phyloP scores from a whole-genome alignment of 768 basidiomycete species.

The Pleurotus tuber-regium region DNA sequence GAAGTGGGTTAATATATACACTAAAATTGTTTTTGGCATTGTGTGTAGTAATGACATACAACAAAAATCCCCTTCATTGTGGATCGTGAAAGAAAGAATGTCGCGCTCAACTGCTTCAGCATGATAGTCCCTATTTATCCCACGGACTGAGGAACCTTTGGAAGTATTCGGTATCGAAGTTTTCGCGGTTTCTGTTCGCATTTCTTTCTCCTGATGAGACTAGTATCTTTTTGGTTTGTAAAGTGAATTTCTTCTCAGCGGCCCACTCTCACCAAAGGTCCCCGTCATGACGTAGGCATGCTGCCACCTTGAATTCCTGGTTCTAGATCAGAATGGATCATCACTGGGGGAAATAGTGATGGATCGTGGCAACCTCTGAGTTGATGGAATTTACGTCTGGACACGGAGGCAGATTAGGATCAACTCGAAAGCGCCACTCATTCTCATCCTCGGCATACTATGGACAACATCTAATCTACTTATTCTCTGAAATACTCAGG shows the following conservation, averaged over 20 bases:
- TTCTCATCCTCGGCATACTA: slow-evolving; percentile 5
- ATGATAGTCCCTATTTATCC: slow-evolving; percentile 37
- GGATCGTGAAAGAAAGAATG: slow-evolving; percentile 36
- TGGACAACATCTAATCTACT: too few relatives aligned
- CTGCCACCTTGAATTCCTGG: background rate
- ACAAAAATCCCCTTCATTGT: too few relatives aligned
- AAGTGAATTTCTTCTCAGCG: slow-evolving; percentile 5
- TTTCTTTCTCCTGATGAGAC: background rate
- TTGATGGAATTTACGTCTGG: slow-evolving; percentile 6
- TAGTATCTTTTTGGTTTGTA: background rate
- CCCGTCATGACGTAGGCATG: slow-evolving; percentile 6
- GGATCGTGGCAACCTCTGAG: background rate
- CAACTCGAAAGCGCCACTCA: background rate
- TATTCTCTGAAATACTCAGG: too few relatives aligned
- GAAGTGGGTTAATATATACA: too few relatives aligned
- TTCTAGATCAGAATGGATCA: background rate
- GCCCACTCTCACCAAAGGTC: background rate
- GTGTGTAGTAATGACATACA: too few relatives aligned
- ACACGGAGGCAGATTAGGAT: slow-evolving; percentile 1
- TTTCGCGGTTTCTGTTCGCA: background rate
- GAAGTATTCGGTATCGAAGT: background rate
- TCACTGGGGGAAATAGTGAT: background rate
- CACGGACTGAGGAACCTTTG: slow-evolving; percentile 26
- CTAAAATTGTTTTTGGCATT: too few relatives aligned
- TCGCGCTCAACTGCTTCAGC: slow-evolving; percentile 29